Conservation (phyloP, 2,329 filamentous ascomycete species). For the Westerdykella ornata region DNA sequence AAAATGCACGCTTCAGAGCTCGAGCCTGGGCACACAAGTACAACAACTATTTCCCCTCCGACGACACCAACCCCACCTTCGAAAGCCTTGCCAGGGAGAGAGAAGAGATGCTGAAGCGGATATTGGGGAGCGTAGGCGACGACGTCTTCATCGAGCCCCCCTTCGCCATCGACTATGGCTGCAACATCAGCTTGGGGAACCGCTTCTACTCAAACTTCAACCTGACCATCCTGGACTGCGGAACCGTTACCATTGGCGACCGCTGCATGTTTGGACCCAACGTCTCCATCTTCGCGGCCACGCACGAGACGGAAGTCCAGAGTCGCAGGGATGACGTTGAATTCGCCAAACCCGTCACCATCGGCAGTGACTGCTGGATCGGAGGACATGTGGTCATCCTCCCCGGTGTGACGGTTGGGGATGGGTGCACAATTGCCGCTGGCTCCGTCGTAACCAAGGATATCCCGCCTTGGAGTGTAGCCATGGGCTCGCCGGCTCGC, state of each 20-base stretch:
- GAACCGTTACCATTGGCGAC: conserved; percentile 48
- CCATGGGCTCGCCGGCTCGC: conserved; percentile 29
- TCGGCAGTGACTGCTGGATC: conserved; percentile 33
- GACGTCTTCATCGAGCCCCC: conserved; percentile 54
- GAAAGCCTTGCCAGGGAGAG: conserved; percentile 23
- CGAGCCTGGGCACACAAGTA: conserved; percentile 53
- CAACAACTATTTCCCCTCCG: conserved; percentile 44
- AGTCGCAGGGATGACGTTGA: conserved; percentile 45
- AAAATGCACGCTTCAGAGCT: conserved; percentile 48
- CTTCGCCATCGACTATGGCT: conserved; percentile 58
- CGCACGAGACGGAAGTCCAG: conserved; percentile 47
- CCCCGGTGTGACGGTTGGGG: conserved; percentile 40
- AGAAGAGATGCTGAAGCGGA: conserved; percentile 17
- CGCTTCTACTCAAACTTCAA: conserved; percentile 60
- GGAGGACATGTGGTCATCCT: conserved; percentile 26
- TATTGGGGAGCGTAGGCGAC: conserved; percentile 31
- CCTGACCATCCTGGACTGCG: conserved; percentile 48
- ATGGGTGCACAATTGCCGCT: conserved; percentile 39
- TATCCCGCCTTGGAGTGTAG: conserved; percentile 34
- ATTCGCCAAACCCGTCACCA: conserved; percentile 44
- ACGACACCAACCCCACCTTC: conserved; percentile 17
- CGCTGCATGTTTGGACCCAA: conserved; percentile 49
- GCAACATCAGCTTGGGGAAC: conserved; percentile 56
- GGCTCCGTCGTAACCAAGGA: conserved; percentile 38
- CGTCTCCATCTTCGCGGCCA: conserved; percentile 48